Evolutionary conservation across 192 early-diverging fungal species (phyloP).

Genomic region (Martensiomyces pterosporus): DNA sequence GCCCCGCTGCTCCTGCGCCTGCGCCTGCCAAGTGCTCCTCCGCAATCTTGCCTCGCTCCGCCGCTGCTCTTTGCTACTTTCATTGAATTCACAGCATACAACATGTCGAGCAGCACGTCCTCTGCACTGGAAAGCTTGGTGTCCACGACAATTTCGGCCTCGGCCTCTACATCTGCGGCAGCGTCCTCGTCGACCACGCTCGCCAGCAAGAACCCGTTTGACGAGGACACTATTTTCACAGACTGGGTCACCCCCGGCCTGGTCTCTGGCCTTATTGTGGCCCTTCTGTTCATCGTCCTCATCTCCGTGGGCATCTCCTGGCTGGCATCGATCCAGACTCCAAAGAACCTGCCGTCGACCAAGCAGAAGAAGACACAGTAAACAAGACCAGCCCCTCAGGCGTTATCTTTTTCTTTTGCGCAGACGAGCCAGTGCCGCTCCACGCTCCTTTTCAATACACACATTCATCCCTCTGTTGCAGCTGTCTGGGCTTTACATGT

Average conservation of each 20-base stretch:
- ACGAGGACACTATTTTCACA: slow-evolving; percentile 45
- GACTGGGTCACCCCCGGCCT: slow-evolving; percentile 52
- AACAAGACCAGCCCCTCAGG: not conserved
- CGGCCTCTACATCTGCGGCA: slow-evolving; percentile 5
- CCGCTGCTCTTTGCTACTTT: too few species aligned
- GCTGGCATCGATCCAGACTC: slow-evolving; percentile 43
- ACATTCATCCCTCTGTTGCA: too few species aligned
- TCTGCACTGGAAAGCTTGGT: not conserved
- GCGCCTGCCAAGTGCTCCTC: too few species aligned
- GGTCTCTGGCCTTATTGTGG: slow-evolving; percentile 36
- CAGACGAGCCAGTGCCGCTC: too few species aligned
- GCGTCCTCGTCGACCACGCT: not conserved
- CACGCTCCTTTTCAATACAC: too few species aligned
- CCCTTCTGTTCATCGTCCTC: slow-evolving; percentile 25
- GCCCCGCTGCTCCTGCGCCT: too few species aligned
- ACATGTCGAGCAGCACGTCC: not conserved
- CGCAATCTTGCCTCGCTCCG: too few species aligned
- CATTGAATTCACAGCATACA: too few species aligned
- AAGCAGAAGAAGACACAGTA: slow-evolving; percentile 48
- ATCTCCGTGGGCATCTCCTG: slow-evolving; percentile 44
- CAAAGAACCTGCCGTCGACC: slow-evolving; percentile 38
- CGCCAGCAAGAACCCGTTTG: slow-evolving; percentile 20
- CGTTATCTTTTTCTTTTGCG: not conserved
- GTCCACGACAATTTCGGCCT: slow-evolving; percentile 9
- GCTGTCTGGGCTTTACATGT: too few species aligned